A percentile compares a stretch with the other conserved stretches of the same genome.
phyloP scores from a whole-genome alignment of 164 flowering plant genomes.

The Vitis rupestris region DNA sequence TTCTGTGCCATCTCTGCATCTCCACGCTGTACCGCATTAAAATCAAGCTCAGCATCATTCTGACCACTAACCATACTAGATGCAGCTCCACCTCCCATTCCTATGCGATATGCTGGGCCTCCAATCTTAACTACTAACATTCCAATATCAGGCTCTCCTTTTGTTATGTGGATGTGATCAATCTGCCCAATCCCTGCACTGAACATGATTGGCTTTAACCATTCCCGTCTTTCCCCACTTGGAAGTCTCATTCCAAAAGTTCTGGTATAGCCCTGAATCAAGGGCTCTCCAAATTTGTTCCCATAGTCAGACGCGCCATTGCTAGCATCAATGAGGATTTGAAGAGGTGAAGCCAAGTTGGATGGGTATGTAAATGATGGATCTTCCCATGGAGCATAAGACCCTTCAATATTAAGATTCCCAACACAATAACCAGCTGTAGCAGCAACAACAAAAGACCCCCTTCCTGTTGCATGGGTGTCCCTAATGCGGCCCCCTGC shows the following conservation, averaged over 20 bases:
- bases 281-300: constrained; percentile 94
- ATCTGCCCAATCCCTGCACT: constrained; percentile 96
- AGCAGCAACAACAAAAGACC: constrained; percentile 83
- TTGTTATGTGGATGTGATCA: constrained; percentile 77
- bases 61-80: constrained; percentile 99
- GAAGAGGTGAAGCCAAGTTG: constrained; percentile 83
- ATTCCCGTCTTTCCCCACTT: constrained; percentile 84
- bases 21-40: constrained; percentile 96
- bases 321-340: constrained; percentile 89
- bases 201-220: constrained; percentile 97
- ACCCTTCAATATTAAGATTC: constrained; percentile 80
- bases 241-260: constrained; percentile 96
- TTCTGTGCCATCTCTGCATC: constrained; percentile 99
- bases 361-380: constrained; percentile 70
- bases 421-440: constrained; percentile 98
- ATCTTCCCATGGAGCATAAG: constrained; percentile 97
- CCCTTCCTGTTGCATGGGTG: constrained; percentile 95
- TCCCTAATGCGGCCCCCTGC: constrained; percentile 97
- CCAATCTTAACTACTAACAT: constrained; percentile 96
- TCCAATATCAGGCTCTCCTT: constrained; percentile 91
- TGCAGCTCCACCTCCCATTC: constrained; percentile 99
- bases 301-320: constrained; percentile 98
- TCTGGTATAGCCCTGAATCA: constrained; percentile 90
- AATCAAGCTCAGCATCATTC: constrained; percentile 93
- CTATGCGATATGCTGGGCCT: constrained; percentile 96